phyloP scores from a whole-genome alignment of 805 yeast species.

The Nakazawaea wickerhamii region DNA sequence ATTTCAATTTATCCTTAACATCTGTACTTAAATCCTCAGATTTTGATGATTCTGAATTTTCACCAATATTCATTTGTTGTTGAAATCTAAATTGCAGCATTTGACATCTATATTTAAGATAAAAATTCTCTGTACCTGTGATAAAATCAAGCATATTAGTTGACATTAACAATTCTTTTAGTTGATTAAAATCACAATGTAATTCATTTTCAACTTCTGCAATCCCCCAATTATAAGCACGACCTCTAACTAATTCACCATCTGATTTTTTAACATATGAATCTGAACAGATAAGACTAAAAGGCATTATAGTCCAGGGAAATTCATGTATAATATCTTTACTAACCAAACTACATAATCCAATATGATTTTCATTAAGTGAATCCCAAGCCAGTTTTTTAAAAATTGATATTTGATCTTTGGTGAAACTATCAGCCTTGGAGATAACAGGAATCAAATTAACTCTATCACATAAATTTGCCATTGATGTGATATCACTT shows the following conservation, averaged over 20 bases:
- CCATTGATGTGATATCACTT: slow-evolving; percentile 70
- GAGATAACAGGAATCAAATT: slow-evolving; percentile 80
- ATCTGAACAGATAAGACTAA: slow-evolving; percentile 65
- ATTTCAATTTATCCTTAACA: slow-evolving; percentile 19
- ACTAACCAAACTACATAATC: slow-evolving; percentile 45
- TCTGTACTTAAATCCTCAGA: slow-evolving; percentile 19
- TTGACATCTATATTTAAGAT: slow-evolving; percentile 60
- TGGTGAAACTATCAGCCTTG: slow-evolving; percentile 71
- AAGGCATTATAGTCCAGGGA: slow-evolving; percentile 49
- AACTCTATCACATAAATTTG: slow-evolving; percentile 61
- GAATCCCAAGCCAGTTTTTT: slow-evolving; percentile 48
- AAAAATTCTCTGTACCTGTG: slow-evolving; percentile 69
- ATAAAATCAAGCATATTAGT: slow-evolving; percentile 75
- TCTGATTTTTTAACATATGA: slow-evolving; percentile 35
- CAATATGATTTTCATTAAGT: slow-evolving; percentile 50
- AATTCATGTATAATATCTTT: slow-evolving; percentile 31
- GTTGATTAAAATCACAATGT: slow-evolving; percentile 70
- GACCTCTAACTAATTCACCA: slow-evolving; percentile 57
- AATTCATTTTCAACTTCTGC: slow-evolving; percentile 74
- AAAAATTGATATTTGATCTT: slow-evolving; percentile 43
- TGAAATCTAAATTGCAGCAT: slow-evolving; percentile 45
- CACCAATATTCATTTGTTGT: slow-evolving; percentile 16
- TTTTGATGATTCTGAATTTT: too few species aligned
- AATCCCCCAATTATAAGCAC: slow-evolving; percentile 81
- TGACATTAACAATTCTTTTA: slow-evolving; percentile 61